Percentiles rank a stretch among this genome's conserved stretches.
Evolutionary conservation across 768 basidiomycete genomes (phyloP).

Genomic region (Amanita pseudoporphyria): DNA sequence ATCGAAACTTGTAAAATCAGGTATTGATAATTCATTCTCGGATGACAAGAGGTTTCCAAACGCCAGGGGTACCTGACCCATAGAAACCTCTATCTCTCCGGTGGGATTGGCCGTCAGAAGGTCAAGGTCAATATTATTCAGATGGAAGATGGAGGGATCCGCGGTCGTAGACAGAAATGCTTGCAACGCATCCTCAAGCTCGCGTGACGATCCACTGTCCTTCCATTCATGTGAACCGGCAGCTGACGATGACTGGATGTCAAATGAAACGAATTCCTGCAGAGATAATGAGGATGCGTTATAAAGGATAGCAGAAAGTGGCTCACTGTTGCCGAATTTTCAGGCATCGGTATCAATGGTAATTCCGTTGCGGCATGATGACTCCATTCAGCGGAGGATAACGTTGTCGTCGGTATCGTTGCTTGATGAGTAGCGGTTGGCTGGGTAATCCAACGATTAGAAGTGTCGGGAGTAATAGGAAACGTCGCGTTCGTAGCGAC

Average conservation of each 20-base stretch:
- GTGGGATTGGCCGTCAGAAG: slow-evolving; percentile 23
- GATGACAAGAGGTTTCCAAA: slow-evolving; percentile 7
- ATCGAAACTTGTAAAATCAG: slow-evolving; percentile 16
- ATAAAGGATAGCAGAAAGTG: background rate
- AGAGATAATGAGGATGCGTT: background rate
- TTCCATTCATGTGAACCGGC: slow-evolving; percentile 9
- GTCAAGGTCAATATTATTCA: slow-evolving; percentile 22
- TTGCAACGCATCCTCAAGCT: slow-evolving; percentile 17
- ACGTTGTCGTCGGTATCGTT: background rate
- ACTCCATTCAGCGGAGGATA: background rate
- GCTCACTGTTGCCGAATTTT: background rate
- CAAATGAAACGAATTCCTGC: slow-evolving; percentile 16
- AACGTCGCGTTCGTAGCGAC: slow-evolving; percentile 1
- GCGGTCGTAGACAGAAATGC: slow-evolving; percentile 21
- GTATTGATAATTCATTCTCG: slow-evolving; percentile 13
- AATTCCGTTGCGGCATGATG: background rate
- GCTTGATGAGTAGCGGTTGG: background rate
- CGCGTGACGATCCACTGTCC: slow-evolving; percentile 1
- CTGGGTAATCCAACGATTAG: background rate
- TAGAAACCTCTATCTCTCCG: slow-evolving; percentile 28
- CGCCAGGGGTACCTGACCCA: slow-evolving; percentile 15
- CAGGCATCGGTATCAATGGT: background rate
- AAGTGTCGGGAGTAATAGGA: background rate
- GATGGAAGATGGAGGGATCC: slow-evolving; percentile 26
- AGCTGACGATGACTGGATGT: slow-evolving; percentile 11